These are phyloP conservation scores for Phytophthora megakarya DNA, from an alignment of 352 stramenopile species.

Conservation along the genomic window DNA sequence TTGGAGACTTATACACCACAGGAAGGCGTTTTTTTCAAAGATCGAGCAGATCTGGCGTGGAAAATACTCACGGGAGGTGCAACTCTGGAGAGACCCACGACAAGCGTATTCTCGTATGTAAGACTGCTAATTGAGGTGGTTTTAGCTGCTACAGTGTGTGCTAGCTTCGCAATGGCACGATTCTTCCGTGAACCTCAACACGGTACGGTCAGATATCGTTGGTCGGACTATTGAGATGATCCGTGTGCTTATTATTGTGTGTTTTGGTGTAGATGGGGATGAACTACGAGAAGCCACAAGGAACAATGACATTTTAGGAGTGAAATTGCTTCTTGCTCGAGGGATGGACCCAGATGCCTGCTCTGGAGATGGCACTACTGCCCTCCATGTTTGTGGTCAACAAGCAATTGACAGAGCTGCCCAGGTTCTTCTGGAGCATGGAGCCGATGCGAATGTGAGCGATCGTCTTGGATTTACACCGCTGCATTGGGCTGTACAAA, in stretches of 20 bases:
- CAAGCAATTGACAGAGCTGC: conserved; percentile 68
- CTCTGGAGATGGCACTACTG: conserved; percentile 66
- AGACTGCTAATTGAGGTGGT: conserved; percentile 53
- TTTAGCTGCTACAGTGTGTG: conserved; percentile 52
- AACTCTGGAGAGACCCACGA: neutral
- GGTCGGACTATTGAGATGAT: neutral
- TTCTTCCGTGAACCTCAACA: conserved; percentile 76
- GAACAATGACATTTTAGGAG: conserved; percentile 71
- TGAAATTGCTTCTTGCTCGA: conserved; percentile 63
- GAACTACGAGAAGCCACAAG: conserved; percentile 72
- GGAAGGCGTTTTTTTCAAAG: conserved; percentile 13
- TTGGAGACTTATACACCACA: neutral
- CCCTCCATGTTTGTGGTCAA: conserved; percentile 80
- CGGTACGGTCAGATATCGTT: conserved; percentile 38
- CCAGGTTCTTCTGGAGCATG: conserved; percentile 63
- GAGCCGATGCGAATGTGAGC: conserved; percentile 61
- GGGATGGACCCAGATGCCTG: conserved; percentile 57
- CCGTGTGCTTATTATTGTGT: neutral
- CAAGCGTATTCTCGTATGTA: conserved; percentile 29
- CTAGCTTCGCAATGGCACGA: conserved; percentile 58
- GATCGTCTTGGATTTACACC: conserved; percentile 77
- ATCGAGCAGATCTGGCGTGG: conserved; percentile 20
- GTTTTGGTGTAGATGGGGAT: conserved; percentile 59
- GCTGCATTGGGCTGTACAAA: conserved; percentile 82
- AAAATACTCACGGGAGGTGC: conserved; percentile 20